phyloP scores from a whole-genome alignment of 768 basidiomycete genomes.

The Suillus subluteus region DNA sequence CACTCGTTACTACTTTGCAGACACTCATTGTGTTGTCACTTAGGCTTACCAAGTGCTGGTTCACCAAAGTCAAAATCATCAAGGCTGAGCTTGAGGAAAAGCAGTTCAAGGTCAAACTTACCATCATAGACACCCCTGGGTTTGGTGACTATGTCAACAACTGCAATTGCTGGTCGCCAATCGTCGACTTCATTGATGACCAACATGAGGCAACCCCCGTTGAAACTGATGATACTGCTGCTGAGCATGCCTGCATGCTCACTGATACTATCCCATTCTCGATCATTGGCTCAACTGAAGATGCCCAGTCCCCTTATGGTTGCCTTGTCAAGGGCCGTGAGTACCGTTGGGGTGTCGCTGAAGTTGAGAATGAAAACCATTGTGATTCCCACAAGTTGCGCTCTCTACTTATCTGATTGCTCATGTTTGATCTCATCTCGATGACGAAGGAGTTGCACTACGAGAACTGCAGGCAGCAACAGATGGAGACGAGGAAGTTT shows the following conservation, averaged over 20 bases:
- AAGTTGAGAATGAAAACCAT: slow-evolving; percentile 99
- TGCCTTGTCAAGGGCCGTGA: slow-evolving; percentile 95
- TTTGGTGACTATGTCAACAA: slow-evolving; percentile 99
- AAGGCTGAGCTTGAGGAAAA: slow-evolving; percentile 99
- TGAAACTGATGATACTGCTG: slow-evolving; percentile 82
- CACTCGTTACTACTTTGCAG: too few species aligned
- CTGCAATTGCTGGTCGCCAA: slow-evolving; percentile 97
- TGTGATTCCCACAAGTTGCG: slow-evolving; percentile 99
- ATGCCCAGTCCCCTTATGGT: slow-evolving; percentile 90
- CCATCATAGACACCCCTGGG: slow-evolving; percentile 98
- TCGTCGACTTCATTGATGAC: slow-evolving; percentile 97
- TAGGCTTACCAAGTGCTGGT: too few species aligned
- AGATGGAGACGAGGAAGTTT: slow-evolving; percentile 99
- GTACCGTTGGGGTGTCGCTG: slow-evolving; percentile 99
- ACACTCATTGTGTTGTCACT: too few species aligned
- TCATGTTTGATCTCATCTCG: slow-evolving; percentile 97
- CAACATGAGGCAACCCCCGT: slow-evolving; percentile 94
- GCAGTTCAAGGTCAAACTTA: slow-evolving; percentile 99
- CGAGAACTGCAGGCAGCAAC: slow-evolving; percentile 96
- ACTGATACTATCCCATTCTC: slow-evolving; percentile 96
- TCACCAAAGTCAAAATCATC: slow-evolving; percentile 98
- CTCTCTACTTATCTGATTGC: slow-evolving; percentile 92
- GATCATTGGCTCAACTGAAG: slow-evolving; percentile 96
- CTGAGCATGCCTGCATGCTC: slow-evolving; percentile 87
- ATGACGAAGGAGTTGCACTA: slow-evolving; percentile 97